Conservation (phyloP, 768 basidiomycete species). For the Sporobolomyces phaffii region DNA sequence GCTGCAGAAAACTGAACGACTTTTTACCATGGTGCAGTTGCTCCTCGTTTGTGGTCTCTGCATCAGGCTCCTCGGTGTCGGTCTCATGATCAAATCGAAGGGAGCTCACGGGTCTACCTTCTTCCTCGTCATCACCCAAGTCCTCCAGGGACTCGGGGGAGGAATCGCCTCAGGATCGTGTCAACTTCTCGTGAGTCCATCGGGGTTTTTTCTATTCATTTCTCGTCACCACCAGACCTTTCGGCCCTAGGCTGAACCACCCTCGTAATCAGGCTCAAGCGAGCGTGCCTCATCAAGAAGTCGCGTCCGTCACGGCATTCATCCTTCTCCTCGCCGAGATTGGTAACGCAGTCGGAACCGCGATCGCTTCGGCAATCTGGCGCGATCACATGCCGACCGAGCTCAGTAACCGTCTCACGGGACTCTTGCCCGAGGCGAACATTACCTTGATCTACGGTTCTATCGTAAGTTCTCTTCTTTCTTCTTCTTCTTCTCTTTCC, state of each 20-base stretch:
- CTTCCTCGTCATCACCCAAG: conserved; percentile 59
- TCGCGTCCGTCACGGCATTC: conserved; percentile 47
- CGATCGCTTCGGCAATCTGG: conserved; percentile 43
- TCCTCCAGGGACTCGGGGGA: conserved; percentile 69
- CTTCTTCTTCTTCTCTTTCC: neutral
- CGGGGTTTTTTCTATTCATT: too few species aligned
- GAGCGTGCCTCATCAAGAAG: conserved; percentile 47
- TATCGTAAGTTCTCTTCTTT: conserved; percentile 35
- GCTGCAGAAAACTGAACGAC: too few species aligned
- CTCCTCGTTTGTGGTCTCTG: conserved; percentile 58
- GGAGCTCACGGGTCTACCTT: conserved; percentile 53
- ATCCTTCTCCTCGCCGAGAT: conserved; percentile 48
- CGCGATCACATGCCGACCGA: conserved; percentile 55
- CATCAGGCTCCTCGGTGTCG: conserved; percentile 61
- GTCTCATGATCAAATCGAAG: conserved; percentile 65
- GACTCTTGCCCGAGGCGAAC: conserved; percentile 47
- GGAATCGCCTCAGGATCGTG: conserved; percentile 55
- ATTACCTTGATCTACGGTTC: conserved; percentile 34
- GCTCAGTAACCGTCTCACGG: conserved; percentile 57
- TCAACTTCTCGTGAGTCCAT: conserved; percentile 42
- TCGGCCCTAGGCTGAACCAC: too few species aligned
- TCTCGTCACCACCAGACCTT: too few species aligned
- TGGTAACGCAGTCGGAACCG: conserved; percentile 46
- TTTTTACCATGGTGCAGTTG: too few species aligned
- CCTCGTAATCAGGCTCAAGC: conserved; percentile 25